Evolutionary conservation across 2,329 filamentous ascomycete species (phyloP).

Genomic region (Neurospora sp.): DNA sequence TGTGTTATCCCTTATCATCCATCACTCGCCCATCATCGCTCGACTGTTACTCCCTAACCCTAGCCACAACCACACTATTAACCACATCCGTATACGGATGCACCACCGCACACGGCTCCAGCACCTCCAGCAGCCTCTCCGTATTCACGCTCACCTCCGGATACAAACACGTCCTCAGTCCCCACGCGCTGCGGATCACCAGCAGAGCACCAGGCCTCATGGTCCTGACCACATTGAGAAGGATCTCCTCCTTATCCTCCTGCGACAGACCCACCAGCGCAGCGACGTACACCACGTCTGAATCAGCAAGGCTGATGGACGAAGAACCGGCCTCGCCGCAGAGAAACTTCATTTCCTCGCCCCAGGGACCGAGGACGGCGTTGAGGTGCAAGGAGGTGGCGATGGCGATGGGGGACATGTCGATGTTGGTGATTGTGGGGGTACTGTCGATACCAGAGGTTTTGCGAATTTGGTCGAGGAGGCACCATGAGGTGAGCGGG

Average conservation of each 20-base stretch:
- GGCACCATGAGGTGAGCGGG: slow-evolving; percentile 37
- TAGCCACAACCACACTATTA: slow-evolving; percentile 36
- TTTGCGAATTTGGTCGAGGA: slow-evolving; percentile 11
- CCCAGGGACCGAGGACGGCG: slow-evolving; percentile 8
- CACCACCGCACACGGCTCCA: slow-evolving; percentile 32
- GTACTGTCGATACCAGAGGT: too few species aligned
- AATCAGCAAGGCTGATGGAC: slow-evolving; percentile 21
- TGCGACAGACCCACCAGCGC: slow-evolving; percentile 36
- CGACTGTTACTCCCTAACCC: slow-evolving; percentile 4
- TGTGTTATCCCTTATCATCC: too few species aligned
- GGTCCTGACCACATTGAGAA: slow-evolving; percentile 25
- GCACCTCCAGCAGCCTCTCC: slow-evolving; percentile 20
- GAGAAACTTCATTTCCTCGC: slow-evolving; percentile 14
- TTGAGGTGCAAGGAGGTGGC: slow-evolving; percentile 9
- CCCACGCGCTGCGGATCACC: slow-evolving; percentile 35
- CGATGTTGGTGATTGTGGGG: slow-evolving; percentile 12
- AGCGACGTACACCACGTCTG: slow-evolving; percentile 39
- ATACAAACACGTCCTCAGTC: slow-evolving; percentile 36
- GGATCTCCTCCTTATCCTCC: slow-evolving; percentile 30
- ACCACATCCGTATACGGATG: slow-evolving; percentile 40
- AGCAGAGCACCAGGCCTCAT: slow-evolving; percentile 34
- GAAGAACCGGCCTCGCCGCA: slow-evolving; percentile 24
- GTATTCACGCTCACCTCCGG: slow-evolving; percentile 32
- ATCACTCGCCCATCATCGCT: too few species aligned
- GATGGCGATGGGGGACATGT: slow-evolving; percentile 12